Evolutionary conservation across 768 basidiomycete genomes (phyloP), one percentile per base, ranked within the genome.

Genomic region (Mycena polygramma): DNA sequence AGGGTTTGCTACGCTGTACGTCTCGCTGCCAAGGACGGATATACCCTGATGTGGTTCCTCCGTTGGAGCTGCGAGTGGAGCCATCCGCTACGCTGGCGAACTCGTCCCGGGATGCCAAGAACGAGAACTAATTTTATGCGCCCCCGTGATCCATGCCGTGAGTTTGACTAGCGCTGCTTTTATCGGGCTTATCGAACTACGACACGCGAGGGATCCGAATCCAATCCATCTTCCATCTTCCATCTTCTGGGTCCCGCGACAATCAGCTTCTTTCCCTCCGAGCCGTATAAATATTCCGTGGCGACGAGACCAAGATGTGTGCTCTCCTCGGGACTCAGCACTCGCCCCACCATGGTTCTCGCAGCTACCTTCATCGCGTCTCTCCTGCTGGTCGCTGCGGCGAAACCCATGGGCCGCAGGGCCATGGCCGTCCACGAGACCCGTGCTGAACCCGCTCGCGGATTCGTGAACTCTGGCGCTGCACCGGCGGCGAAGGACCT

Each of bases 391-490:
- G 35, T 55, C 46, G 60, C 37, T 19, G 20, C 54, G 24, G 67
- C 67, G 8, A 68, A 61, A 30, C 59, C 60, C 26, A 54, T 54
- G 39, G 58, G 37, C 5, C 66, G 66, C 14, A n/a, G 66, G 41
- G 11, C 62, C 17, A 68, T 68, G 59, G 66, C 43, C 2, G 51
- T 68, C 36, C 66, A 68, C 45, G 66, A 68, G 43, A 46, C 30
- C 7, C 51, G 66, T 13, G 53, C 24, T 2, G 59, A n/a, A 24
- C 58, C 51, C 11, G 41, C 66, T 4, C 59, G 52, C 35, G 66
- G 66, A 7, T 68, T 68, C 59, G 66, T 68, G 7, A 30, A 68
- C 30, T 60, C 66, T 15, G 59, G 66, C 43, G 1, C 36, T 15
- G 58, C 66, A 1, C 66, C 66, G 6, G 48, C 52, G 13, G 35